Base-by-base conservation (phyloP, 2,329 filamentous ascomycete genomes). In the Ilyonectria destructans region DNA sequence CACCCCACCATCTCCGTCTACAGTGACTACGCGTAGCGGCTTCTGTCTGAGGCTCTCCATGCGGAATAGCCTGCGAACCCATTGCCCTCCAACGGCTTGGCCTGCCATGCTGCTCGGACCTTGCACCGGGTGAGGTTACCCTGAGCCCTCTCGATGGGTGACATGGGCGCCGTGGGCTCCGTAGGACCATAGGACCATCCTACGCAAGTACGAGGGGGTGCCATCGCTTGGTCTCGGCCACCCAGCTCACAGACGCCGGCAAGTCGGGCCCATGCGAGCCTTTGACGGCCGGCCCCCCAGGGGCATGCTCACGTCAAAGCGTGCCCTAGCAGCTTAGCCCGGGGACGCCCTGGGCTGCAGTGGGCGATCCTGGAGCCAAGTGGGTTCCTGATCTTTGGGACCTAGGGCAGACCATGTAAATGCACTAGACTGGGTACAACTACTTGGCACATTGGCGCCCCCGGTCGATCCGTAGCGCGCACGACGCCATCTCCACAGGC, bases 381-480 rank as follows among this genome's bases (percentile, higher is more conserved):
- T 62, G 62, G 62, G 49, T 60, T 60, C 48, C 62, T 65, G 62
- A 65, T 69, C 67, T 69, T 60, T 58, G 55, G 58, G 48, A 56
- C 45, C 37, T 49, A 59, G 57, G 29, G 40, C 21, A 51, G 26
- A 26, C 26, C 26, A 26, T 26, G 26, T 5, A 26, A 26, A 26
- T 26, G 26, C 4, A 26, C 26, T 26, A 26, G 4, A 26, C 26
- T 6, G 26, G 26, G 26, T 26, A 26, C 26, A 52, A 45, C 63
- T 72, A 69, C 62, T 63, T 63, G 66, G 37, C 26, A 63, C 21
- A 56, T 17, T 58, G 64, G 62, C 69, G 71, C 56, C 35, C 35
- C 73, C 64, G 73, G 73, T 64, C 70, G 68, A 75, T 68, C 73
- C 73, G 73, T 75, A 70, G 62, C 63, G 59, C 43, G 55, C 68